These are phyloP conservation scores for Mycena olivaceomarginata DNA, from an alignment of 768 basidiomycete genomes.

Conservation along the genomic window DNA sequence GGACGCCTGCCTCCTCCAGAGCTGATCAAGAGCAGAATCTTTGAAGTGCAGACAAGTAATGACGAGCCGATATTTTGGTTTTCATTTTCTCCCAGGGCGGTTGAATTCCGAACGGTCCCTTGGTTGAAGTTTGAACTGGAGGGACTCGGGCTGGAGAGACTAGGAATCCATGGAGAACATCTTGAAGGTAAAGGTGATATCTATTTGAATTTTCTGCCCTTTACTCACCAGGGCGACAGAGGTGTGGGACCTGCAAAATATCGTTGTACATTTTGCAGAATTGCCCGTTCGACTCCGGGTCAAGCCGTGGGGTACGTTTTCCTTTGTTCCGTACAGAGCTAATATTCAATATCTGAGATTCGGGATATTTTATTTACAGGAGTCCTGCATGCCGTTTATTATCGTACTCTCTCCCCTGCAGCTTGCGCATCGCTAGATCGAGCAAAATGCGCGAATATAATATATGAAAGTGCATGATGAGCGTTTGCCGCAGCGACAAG, in stretches of 20 bases:
- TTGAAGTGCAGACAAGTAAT: no score
- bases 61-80: neutral
- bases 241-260: constrained; percentile 6
- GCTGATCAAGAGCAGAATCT: neutral
- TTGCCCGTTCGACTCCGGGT: neutral
- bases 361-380: neutral
- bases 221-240: neutral
- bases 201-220: neutral
- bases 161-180: neutral
- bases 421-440: constrained; percentile 16
- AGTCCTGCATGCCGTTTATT: constrained; percentile 1
- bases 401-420: constrained; percentile 8
- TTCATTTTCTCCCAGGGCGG: neutral
- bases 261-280: neutral
- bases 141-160: neutral
- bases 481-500: constrained; percentile 5
- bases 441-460: constrained; percentile 25
- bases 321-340: neutral
- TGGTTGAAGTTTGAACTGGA: no score
- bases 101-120: neutral
- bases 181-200: neutral
- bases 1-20: neutral
- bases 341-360: neutral
- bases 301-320: neutral
- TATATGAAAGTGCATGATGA: constrained; percentile 26